Base-by-base conservation (phyloP, 805 yeast species). In the Candida multigemmis region DNA sequence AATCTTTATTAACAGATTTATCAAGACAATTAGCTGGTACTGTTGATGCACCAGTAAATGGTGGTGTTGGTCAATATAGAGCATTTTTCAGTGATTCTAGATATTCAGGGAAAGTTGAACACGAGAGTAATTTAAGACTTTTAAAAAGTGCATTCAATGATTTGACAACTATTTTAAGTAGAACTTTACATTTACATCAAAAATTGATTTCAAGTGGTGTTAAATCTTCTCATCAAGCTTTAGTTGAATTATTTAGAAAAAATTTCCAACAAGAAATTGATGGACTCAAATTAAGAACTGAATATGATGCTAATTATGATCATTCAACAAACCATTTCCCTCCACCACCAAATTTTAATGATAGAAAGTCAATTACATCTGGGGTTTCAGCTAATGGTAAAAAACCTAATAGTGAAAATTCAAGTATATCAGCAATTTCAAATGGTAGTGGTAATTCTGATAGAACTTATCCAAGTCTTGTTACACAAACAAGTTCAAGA, bases 41-140 rank as follows among this genome's bases (percentile, higher is more conserved):
- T 0, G 87, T 86, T 29, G 94, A 84, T 47, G 74, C 95, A 0
- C 95, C 95, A 3, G 89, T 85, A 5, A 85, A 85, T 47, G 96
- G 96, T 19, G 96, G 96, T 32, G 82, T 85, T 36, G 82, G 84
- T 2, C 85, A 80, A 46, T 85, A 81, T 53, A 65, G 87, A 30
- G 69, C 69, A 2, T 83, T 85, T 46, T 71, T 81, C 45, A 51
- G 49, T 19, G 66, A 63, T 25, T 38, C 51, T 2, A 48, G 49
- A 26, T 53, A 53, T 28, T 50, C 43, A 16, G 58, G 50, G 5
- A 51, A 48, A 32, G 52, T 49, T 6, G 54, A 49, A 14, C 48
- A 55, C 27, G 43, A 42, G 3, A 41, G 46, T 14, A 48, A 48
- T 26, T 36, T 57, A 21, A 46, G 57, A 28, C 48, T 57, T 34